Base-by-base conservation (phyloP, 2,329 filamentous ascomycete species). In the Pseudopyricularia cyperi region DNA sequence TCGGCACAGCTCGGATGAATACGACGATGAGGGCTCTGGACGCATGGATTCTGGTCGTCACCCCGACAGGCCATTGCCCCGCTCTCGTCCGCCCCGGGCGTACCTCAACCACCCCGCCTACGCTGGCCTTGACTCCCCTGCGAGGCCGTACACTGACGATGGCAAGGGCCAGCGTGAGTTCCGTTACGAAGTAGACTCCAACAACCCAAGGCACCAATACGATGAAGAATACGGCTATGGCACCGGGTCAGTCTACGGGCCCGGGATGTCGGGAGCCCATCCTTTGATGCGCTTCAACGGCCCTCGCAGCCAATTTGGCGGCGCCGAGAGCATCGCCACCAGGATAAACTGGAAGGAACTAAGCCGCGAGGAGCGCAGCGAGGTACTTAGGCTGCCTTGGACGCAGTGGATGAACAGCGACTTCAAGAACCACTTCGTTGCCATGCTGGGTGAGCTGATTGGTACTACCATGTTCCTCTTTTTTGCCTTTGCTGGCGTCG, bases 391-490 rank as follows among this genome's bases (percentile, higher is more conserved):
- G 19, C 37, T 51, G 6, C 49, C 49, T 3, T 51, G 49, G 49
- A 51, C 49, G 26, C 49, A 44, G 34, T 51, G 49, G 49, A 51
- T 51, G 49, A 44, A 51, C 49, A 51, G 49, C 26, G 28, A 51
- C 26, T 15, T 52, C 19, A 52, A 53, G 46, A 71, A 71, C 52
- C 61, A 67, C 26, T 53, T 69, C 14, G 64, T 72, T 44, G 67
- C 72, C 17, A 60, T 69, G 34, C 55, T 74, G 19, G 72, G 70
- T 52, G 74, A 77, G 62, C 75, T 77, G 46, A 68, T 71, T 56
- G 74, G 49, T 51, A 75, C 73, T 3, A 74, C 75, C 56, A 68
- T 75, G 52, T 72, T 71, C 56, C 63, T 71, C 3, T 71, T 68
- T 59, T 67, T 71, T 50, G 64, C 59, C 30, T 71, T 71, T 56